A percentile compares a stretch with the other conserved stretches of the same genome.
phyloP scores from a whole-genome alignment of 306 rosid species.

The Rosa persica region DNA sequence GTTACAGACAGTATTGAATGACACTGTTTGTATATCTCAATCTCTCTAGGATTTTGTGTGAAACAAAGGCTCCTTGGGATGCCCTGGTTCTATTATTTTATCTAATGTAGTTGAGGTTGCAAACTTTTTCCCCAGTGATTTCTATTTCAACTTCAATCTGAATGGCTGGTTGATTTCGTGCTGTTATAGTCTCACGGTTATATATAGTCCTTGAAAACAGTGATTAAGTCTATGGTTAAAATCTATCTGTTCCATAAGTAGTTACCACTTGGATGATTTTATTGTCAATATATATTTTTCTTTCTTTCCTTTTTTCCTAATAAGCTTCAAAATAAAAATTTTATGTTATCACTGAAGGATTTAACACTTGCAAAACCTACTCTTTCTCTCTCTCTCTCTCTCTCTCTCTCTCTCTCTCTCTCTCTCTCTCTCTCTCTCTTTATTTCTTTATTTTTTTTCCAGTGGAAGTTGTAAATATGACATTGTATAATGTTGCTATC shows the following conservation, averaged over 20 bases:
- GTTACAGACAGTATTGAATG: background rate
- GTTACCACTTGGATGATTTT: background rate
- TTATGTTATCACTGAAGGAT: no score
- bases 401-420: background rate
- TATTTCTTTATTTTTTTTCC: background rate
- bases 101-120: background rate
- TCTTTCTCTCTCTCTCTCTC: background rate
- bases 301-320: background rate
- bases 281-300: background rate
- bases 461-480: background rate
- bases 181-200: background rate
- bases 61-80: background rate
- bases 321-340: background rate
- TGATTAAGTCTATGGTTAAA: background rate
- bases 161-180: background rate
- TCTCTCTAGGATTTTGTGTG: background rate
- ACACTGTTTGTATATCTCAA: background rate
- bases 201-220: background rate
- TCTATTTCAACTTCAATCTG: background rate
- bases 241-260: background rate
- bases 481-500: slow-evolving; percentile 10
- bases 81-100: background rate
- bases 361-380: background rate
- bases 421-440: background rate
- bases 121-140: background rate